These are phyloP conservation scores for Mortierella sp. DNA, from an alignment of 371 early-diverging fungal genomes.

Conservation along the genomic window DNA sequence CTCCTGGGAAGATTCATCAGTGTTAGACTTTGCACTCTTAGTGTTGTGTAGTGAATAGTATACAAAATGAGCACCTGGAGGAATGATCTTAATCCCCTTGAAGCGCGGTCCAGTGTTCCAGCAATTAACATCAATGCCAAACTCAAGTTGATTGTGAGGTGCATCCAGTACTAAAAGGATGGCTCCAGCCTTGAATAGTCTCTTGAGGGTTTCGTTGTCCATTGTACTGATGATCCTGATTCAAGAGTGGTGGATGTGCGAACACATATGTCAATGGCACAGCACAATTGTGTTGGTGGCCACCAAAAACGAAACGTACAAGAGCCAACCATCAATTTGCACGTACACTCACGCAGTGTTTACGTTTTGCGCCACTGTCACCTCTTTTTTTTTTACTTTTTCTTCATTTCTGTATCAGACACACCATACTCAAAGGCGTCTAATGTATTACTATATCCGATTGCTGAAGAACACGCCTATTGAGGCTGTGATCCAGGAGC, in stretches of 20 bases:
- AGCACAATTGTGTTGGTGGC: neutral
- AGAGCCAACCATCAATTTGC: neutral
- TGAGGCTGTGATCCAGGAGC: conserved; percentile 57
- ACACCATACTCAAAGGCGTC: neutral
- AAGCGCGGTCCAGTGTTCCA: conserved; percentile 95
- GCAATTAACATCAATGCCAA: conserved; percentile 92
- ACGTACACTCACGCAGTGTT: neutral
- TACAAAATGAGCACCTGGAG: conserved; percentile 94
- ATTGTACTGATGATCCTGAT: conserved; percentile 51
- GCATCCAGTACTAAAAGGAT: conserved; percentile 85
- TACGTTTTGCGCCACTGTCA: neutral
- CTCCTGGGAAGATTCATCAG: neutral
- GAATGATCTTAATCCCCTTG: conserved; percentile 93
- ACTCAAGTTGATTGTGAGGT: conserved; percentile 78
- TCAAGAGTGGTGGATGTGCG: neutral
- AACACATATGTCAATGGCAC: neutral
- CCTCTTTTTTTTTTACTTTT: conserved; percentile 13
- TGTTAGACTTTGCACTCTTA: conserved; percentile 13
- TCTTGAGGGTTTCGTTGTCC: conserved; percentile 83
- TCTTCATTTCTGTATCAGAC: conserved; percentile 7
- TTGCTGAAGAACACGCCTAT: conserved; percentile 54
- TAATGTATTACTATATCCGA: conserved; percentile 57
- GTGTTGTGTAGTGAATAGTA: conserved; percentile 69
- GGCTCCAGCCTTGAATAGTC: conserved; percentile 83
- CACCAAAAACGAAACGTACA: neutral